Base-by-base conservation (phyloP, 1,139 yeast genomes). In the Yamadazyma blattariae region DNA sequence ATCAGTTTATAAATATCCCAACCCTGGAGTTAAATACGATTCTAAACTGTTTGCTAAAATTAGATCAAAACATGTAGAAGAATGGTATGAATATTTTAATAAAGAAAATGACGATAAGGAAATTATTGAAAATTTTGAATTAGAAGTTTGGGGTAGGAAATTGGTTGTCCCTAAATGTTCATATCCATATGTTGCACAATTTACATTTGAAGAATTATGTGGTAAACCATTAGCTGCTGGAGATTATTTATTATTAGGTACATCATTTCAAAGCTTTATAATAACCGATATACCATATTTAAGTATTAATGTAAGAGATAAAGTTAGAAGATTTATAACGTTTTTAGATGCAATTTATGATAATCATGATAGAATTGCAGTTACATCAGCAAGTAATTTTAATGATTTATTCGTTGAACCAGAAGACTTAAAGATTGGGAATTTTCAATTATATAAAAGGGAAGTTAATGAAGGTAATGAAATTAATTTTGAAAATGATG, bases 281-380 rank as follows among this genome's bases (percentile, higher is more conserved):
- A 72, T 92, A 28, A 89, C 97, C 0, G 97, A 90, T 54, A 89
- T 92, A 31, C 98, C 98, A 4, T 81, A 81, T 45, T 64, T 92
- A 46, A 80, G 95, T 14, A 72, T 84, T 18, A 74, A 82, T 43
- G 84, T 79, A 31, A 74, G 96, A 46, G 97, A 92, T 52, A 75
- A 82, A 45, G 88, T 90, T 13, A 72, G 97, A 47, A 67, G 98
- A 47, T 90, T 92, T 53, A 92, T 92, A 52, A 92, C 96, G 0
- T 90, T 92, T 50, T 63, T 92, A 37, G 98, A 92, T 59, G 97
- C 98, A 0, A 92, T 92, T 1, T 92, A 92, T 57, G 97, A 92
- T 57, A 82, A 82, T 40, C 89, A 86, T 46, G 85, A 95, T 6
- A 74, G 89, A 47, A 64, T 92, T 25, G 95, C 96, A 1, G 94